phyloP scores from a whole-genome alignment of 768 basidiomycete species.

The Rhizopogon vesiculosus region DNA sequence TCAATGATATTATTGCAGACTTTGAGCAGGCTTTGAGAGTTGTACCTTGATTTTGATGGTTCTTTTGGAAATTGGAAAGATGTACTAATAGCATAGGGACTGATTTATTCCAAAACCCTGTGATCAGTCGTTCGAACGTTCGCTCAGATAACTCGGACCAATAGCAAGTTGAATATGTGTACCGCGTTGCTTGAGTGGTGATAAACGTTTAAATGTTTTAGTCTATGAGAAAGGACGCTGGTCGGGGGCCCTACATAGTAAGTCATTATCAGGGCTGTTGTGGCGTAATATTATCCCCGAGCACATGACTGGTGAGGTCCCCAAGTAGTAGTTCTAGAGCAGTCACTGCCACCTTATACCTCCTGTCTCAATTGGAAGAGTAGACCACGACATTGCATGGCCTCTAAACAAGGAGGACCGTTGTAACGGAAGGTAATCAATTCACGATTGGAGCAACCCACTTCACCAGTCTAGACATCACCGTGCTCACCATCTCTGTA shows the following conservation, averaged over 20 bases:
- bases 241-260: too few relatives aligned
- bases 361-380: not conserved
- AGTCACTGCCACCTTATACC: not conserved
- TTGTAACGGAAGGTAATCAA: not conserved
- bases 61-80: not conserved
- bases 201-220: too few relatives aligned
- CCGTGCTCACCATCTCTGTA: not conserved
- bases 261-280: not conserved
- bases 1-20: conserved; percentile 43
- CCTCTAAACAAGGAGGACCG: not conserved
- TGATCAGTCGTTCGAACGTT: too few relatives aligned
- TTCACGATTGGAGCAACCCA: not conserved
- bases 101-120: too few relatives aligned
- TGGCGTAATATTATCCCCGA: not conserved
- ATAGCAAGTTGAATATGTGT: too few relatives aligned
- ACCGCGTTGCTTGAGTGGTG: too few relatives aligned
- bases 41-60: conserved; percentile 6
- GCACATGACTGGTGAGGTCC: conserved; percentile 3
- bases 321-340: not conserved
- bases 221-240: too few relatives aligned
- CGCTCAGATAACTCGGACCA: too few relatives aligned
- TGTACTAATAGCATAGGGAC: too few relatives aligned
- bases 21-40: conserved; percentile 35
- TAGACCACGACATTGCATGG: not conserved
- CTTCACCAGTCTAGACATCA: too few relatives aligned